Evolutionary conservation across 1,284 basidiomycete species (phyloP).

Genomic region (Lentinus polychrous): DNA sequence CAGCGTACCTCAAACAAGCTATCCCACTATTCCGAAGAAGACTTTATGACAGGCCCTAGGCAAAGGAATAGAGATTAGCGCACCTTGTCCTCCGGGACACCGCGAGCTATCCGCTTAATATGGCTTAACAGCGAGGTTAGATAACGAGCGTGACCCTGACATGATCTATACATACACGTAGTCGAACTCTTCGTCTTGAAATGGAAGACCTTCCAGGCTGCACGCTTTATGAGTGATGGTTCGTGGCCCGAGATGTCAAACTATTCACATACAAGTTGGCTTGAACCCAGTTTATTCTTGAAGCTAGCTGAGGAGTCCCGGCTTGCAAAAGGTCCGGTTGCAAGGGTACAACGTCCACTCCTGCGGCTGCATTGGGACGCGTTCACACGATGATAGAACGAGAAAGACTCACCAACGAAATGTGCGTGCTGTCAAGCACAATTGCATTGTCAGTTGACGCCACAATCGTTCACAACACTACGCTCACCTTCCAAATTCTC

Average conservation of each 20-base stretch:
- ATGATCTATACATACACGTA: conserved; percentile 45
- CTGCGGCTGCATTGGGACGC: conserved; percentile 25
- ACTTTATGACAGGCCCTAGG: conserved; percentile 6
- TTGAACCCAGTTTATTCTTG: conserved; percentile 61
- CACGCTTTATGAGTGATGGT: conserved; percentile 10
- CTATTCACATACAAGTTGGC: conserved; percentile 52
- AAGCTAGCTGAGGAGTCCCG: conserved; percentile 45
- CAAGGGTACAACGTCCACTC: conserved; percentile 62
- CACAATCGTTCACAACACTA: conserved; percentile 4
- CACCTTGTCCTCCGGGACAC: conserved; percentile 67
- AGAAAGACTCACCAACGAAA: conserved; percentile 44
- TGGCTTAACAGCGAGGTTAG: conserved; percentile 33
- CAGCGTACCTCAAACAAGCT: conserved; percentile 42
- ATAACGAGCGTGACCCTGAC: not conserved
- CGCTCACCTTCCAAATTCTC: conserved; percentile 50
- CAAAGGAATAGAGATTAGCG: conserved; percentile 12
- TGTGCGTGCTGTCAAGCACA: conserved; percentile 35
- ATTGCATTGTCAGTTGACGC: not conserved
- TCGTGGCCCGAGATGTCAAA: conserved; percentile 1
- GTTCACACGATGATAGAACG: not conserved
- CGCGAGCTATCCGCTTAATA: conserved; percentile 59
- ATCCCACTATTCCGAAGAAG: conserved; percentile 46
- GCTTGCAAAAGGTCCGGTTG: conserved; percentile 55
- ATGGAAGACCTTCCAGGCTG: conserved; percentile 61
- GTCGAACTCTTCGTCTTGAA: conserved; percentile 64